Percentiles rank a stretch among this genome's conserved stretches.
These are phyloP conservation scores for Carallia pectinifolia DNA, from an alignment of 345 rosid species.

Conservation along the genomic window DNA sequence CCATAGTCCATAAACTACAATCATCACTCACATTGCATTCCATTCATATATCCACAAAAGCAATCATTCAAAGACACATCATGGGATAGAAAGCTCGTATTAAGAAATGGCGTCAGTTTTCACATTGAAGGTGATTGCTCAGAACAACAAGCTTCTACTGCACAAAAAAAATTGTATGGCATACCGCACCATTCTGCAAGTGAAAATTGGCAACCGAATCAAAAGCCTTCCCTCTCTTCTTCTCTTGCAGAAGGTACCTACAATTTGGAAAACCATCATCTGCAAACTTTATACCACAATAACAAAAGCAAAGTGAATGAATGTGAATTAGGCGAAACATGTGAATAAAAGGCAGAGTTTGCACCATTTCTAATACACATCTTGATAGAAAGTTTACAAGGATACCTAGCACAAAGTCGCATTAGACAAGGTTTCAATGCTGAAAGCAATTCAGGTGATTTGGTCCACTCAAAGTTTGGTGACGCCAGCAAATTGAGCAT, in stretches of 20 bases:
- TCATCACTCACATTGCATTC: neutral
- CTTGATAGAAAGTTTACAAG: neutral
- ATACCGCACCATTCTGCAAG: conserved; percentile 96
- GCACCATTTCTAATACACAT: neutral
- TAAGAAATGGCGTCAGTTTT: neutral
- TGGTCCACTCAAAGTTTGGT: conserved; percentile 52
- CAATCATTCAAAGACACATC: neutral
- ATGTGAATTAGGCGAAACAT: neutral
- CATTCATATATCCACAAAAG: too few relatives aligned
- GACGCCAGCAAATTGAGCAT: conserved; percentile 52
- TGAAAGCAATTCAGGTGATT: conserved; percentile 43
- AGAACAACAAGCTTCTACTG: neutral
- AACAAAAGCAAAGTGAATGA: neutral
- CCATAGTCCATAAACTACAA: neutral
- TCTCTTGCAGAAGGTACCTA: conserved; percentile 90
- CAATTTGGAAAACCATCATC: conserved; percentile 6
- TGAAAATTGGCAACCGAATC: conserved; percentile 97
- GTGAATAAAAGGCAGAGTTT: neutral
- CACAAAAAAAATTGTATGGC: conserved; percentile 12
- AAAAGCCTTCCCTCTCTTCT: conserved; percentile 92
- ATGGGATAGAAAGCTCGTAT: neutral
- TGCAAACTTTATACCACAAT: neutral
- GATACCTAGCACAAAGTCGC: conserved; percentile 83
- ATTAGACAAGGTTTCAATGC: conserved; percentile 62
- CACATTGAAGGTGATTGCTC: neutral